A percentile compares a stretch with the other conserved stretches of the same genome.
phyloP scores from a whole-genome alignment of 2,329 filamentous ascomycete species.

The Ophiocordyceps camponoti-saundersi region DNA sequence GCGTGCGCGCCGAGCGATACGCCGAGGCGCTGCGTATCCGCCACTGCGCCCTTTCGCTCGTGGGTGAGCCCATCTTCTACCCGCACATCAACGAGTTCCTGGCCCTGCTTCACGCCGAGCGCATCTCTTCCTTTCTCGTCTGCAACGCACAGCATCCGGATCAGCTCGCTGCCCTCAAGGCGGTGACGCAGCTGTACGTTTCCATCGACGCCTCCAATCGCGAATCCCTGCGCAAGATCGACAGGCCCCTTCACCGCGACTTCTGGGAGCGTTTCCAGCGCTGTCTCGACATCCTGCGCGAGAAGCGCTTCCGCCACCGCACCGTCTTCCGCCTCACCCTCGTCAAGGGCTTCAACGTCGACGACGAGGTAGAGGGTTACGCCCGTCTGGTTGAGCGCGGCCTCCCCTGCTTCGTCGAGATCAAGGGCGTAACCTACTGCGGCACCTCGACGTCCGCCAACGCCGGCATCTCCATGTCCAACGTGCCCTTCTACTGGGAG shows the following conservation, averaged over 20 bases:
- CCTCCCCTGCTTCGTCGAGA: conserved; percentile 80
- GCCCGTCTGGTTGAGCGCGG: conserved; percentile 75
- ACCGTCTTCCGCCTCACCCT: conserved; percentile 91
- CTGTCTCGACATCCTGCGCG: conserved; percentile 76
- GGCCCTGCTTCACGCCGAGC: conserved; percentile 63
- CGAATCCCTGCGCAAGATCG: conserved; percentile 74
- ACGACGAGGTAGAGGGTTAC: conserved; percentile 82
- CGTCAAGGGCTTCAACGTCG: conserved; percentile 95
- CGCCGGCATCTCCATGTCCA: conserved; percentile 87
- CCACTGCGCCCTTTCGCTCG: conserved; percentile 81
- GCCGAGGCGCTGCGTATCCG: conserved; percentile 83
- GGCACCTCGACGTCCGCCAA: conserved; percentile 73
- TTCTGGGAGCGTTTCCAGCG: conserved; percentile 94
- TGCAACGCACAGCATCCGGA: conserved; percentile 96
- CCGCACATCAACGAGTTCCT: conserved; percentile 92
- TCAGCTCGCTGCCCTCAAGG: conserved; percentile 63
- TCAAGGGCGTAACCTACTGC: conserved; percentile 95
- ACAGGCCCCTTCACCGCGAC: conserved; percentile 81
- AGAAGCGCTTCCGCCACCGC: conserved; percentile 68
- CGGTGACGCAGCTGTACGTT: conserved; percentile 90
- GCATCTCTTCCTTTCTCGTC: conserved; percentile 86
- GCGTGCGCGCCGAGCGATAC: conserved; percentile 81
- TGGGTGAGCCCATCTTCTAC: conserved; percentile 98
- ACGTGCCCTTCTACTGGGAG: conserved; percentile 91
- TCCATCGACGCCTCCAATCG: conserved; percentile 89